Base-by-base conservation (phyloP, 2,329 filamentous ascomycete species). In the Didymella keratinophila region DNA sequence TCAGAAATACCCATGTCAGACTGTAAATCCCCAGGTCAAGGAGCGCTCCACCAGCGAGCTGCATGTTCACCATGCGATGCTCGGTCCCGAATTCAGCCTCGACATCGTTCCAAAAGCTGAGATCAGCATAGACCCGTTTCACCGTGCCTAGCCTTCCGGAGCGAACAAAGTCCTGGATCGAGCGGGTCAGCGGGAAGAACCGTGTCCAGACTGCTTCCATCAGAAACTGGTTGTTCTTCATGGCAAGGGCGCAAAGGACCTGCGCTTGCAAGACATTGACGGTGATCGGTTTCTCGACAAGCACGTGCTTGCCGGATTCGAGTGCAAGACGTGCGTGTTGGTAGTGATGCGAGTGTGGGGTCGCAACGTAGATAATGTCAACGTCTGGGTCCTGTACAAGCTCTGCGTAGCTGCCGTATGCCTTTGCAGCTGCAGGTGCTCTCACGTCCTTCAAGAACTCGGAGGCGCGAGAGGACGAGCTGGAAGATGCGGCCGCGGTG, bases 341-440 rank as follows among this genome's bases (percentile, higher is more conserved):
- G 81, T 93, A 96, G 81, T 96, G 93, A 76, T 96, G 92, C 68
- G 89, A 92, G 80, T 96, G 92, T 14, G 92, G 93, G 1, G 93
- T 96, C 25, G 92, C 92, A 52, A 96, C 86, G 78, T 96, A 96
- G 79, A 96, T 80, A 68, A 95, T 92, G 76, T 96, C 90, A 64
- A 96, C 84, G 67, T 90, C 84, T 7, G 87, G 79, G 74, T 96
- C 91, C 34, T 84, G 83, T 21, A 93, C 91, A 21, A 96, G 85
- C 71, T 92, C 90, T 58, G 86, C 83, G 78, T 96, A 96, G 16
- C 87, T 90, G 58, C 89, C 91, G 72, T 96, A 94, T 6, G 88
- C 83, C 65, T 85, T 85, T 51, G 89, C 88, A 8, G 85, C 81
- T 14, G 82, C 78, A 2, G 89, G 87, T n/a, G 89, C 87, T 56